Conservation (phyloP, 495 filamentous ascomycete species). For the Annulohypoxylon maeteangense region DNA sequence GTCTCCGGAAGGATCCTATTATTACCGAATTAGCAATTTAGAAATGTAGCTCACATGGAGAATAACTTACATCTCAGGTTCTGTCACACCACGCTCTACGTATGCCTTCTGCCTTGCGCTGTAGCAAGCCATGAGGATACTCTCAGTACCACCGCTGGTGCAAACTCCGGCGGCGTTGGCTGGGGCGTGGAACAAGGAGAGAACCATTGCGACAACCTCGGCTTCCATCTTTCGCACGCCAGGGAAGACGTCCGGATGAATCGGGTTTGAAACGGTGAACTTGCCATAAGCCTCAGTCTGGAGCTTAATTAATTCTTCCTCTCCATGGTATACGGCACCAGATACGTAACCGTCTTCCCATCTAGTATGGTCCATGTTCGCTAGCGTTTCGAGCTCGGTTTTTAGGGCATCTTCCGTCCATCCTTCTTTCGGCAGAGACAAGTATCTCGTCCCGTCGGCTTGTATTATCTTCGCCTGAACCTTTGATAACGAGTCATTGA, state of each 20-base stretch:
- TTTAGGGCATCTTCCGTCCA: slow-evolving; percentile 82
- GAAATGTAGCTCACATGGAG: neutral
- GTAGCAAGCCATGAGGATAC: slow-evolving; percentile 93
- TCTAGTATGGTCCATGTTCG: slow-evolving; percentile 87
- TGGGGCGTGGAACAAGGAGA: slow-evolving; percentile 92
- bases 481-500: slow-evolving; percentile 77
- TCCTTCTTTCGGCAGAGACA: slow-evolving; percentile 84
- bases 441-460: slow-evolving; percentile 75
- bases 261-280: slow-evolving; percentile 97
- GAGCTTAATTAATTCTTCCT: slow-evolving; percentile 80
- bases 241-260: slow-evolving; percentile 98
- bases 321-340: slow-evolving; percentile 96
- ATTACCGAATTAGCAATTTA: slow-evolving; percentile 3
- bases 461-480: slow-evolving; percentile 85
- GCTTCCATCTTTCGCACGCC: slow-evolving; percentile 99
- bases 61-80: slow-evolving; percentile 86
- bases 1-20: slow-evolving; percentile 90
- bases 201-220: slow-evolving; percentile 95
- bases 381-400: slow-evolving; percentile 81
- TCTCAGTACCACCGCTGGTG: slow-evolving; percentile 94
- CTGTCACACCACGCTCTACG: slow-evolving; percentile 82
- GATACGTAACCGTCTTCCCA: slow-evolving; percentile 98
- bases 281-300: slow-evolving; percentile 92
- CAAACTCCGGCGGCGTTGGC: slow-evolving; percentile 84
- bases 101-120: slow-evolving; percentile 90